Evolutionary conservation across 192 early-diverging fungal genomes (phyloP), one percentile per base, ranked within the genome.

Genomic region (Ambispora gerdemannii): DNA sequence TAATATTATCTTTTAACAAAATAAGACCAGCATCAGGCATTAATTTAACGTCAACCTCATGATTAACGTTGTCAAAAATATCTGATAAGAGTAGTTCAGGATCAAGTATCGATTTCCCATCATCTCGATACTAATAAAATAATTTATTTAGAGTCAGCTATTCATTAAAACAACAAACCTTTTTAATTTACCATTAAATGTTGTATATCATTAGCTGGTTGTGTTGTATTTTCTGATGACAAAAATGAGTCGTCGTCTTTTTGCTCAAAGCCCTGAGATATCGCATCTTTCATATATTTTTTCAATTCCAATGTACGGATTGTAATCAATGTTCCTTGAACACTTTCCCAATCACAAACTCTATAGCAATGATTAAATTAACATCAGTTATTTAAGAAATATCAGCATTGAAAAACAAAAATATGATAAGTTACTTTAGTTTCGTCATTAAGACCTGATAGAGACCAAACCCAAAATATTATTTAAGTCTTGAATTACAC

Each of bases 291-390:
- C 15, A 66, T 17, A 50, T 50, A 50, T 51, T 38, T 66, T 50
- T 50, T 66, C 13, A 66, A n/a, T 4, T 20, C 47, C 19, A 38
- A 34, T 30, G 47, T 38, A 20, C 63, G 63, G 20, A 66, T 66
- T n/a, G 36, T 34, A n/a, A 51, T 28, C 7, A 66, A 28, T 1
- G 36, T 66, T 30, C 31, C 63, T 7, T 56, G 27, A 15, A 67
- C 19, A 34, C 28, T 36, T 25, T 34, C 28, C 72, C 63, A 52
- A 17, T 70, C 67, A 19, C 67, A 58, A 28, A 70, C 51, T 50
- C 51, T 6, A 17, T 17, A 20, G 19, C 7, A 1, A n/a, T 24
- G 38, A 13, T 20, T n/a, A 28, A 20, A 66, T 25, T 43, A 6
- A 43, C 6, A 43, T 6, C 38, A 43, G 15, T 10, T 43, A 43